Evolutionary conservation across 2,329 filamentous ascomycete species (phyloP), one percentile per base, ranked within the genome.

Genomic region (Cladosporium oxysporum): DNA sequence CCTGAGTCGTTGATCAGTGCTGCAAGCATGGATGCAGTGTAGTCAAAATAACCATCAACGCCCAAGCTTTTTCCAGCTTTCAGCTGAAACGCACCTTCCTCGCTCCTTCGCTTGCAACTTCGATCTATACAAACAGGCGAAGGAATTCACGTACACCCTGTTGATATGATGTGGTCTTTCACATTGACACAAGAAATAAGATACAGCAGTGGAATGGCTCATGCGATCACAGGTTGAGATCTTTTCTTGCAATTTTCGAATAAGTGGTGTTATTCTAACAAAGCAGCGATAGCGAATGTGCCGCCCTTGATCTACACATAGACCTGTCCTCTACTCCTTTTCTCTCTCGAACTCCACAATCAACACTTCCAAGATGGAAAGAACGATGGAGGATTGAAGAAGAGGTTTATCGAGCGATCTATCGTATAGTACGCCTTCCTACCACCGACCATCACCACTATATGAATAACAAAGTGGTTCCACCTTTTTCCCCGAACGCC

Each of bases 401-500:
- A 47, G 41, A 47, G 21, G 10, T 47, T 47, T 47, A 47, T 47
- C 21, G 21, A 47, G 41, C 41, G 41, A 47, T 47, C 41, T 47
- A 47, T 47, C 41, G n/a, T 47, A 21, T 47, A 47, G 41, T 47
- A 47, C 41, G 41, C 41, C 8, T 47, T 21, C 41, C n/a, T 47
- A 47, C 41, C 41, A 21, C 41, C n/a, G 7, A 47, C 41, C 41
- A 47, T 10, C 21, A 47, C 41, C 41, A 47, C n/a, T 47, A 5
- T 47, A 11, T 10, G 18, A 21, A 11, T 11, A 21, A 47, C 5
- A 47, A 47, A 47, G 41, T 47, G n/a, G 41, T 47, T 47, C 28
- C 50, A n/a, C 18, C 50, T 28, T n/a, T 55, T 21, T 33, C 10
- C 55, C 37, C 41, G 16, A 63, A 63, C 61, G 61, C 61, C 61